Percentiles rank a stretch among this genome's conserved stretches.
Evolutionary conservation across 2,329 filamentous ascomycete genomes (phyloP).

Genomic region (Monilinia vaccinii-corymbosi): DNA sequence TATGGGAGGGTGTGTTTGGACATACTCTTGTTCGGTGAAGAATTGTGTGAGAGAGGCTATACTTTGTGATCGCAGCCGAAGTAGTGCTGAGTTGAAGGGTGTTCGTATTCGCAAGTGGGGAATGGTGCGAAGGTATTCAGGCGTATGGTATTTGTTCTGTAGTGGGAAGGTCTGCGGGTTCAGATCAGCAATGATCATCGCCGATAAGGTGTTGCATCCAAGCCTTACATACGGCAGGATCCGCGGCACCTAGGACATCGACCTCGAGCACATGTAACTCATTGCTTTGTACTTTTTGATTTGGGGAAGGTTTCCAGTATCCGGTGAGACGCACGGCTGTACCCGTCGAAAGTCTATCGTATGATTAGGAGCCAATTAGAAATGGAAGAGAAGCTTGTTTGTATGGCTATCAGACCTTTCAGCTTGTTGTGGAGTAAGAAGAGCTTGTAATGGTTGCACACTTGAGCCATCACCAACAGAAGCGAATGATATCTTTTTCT

Average conservation of each 20-base stretch:
- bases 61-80: slow-evolving; percentile 75
- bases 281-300: slow-evolving; percentile 59
- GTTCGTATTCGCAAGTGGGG: slow-evolving; percentile 80
- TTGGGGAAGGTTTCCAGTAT: slow-evolving; percentile 61
- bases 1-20: slow-evolving; percentile 84
- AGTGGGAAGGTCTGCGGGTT: slow-evolving; percentile 69
- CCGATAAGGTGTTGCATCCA: not conserved
- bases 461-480: slow-evolving; percentile 83
- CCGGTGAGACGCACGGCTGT: slow-evolving; percentile 71
- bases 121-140: slow-evolving; percentile 79
- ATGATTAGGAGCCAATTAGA: slow-evolving; percentile 3
- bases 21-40: slow-evolving; percentile 62
- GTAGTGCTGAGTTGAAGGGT: slow-evolving; percentile 68
- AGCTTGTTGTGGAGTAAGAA: slow-evolving; percentile 25
- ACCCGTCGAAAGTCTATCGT: slow-evolving; percentile 65
- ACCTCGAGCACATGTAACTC: slow-evolving; percentile 70
- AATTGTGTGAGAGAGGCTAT: slow-evolving; percentile 65
- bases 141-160: slow-evolving; percentile 90
- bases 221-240: slow-evolving; percentile 58
- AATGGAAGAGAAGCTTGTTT: slow-evolving; percentile 2
- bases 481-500: slow-evolving; percentile 77
- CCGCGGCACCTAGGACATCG: slow-evolving; percentile 64
- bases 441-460: slow-evolving; percentile 59
- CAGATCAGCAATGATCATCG: slow-evolving; percentile 14
- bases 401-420: slow-evolving; percentile 13